Conservation (phyloP, 352 stramenopile genomes). For the Phytopythium chamaehyphon region DNA sequence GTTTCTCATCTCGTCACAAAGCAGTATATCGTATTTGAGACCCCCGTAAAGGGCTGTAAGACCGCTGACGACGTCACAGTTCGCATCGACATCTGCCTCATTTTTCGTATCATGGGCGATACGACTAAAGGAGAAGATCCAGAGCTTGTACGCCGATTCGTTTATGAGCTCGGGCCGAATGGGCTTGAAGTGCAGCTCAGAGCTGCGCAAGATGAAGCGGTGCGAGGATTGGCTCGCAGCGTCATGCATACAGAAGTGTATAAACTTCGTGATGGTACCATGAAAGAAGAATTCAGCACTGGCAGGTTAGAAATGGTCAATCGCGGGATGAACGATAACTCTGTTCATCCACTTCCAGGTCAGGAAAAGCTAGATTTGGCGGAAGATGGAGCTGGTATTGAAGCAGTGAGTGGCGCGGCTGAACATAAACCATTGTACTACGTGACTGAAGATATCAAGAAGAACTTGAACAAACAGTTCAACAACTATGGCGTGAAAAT, state of each 20-base stretch:
- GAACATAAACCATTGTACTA: conserved; percentile 25
- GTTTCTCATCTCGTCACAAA: conserved; percentile 87
- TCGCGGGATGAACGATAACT: conserved; percentile 6
- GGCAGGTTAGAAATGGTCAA: conserved; percentile 24
- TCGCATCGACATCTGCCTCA: conserved; percentile 83
- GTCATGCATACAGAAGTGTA: conserved; percentile 89
- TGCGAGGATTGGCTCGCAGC: conserved; percentile 74
- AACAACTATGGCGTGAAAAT: conserved; percentile 74
- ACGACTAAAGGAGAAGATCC: conserved; percentile 78
- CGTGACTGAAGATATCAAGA: conserved; percentile 69
- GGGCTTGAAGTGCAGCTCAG: conserved; percentile 83
- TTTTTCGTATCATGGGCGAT: conserved; percentile 89
- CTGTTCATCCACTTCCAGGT: not conserved
- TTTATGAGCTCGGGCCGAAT: conserved; percentile 83
- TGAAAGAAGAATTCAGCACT: conserved; percentile 62
- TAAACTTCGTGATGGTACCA: conserved; percentile 66
- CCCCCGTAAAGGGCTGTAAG: conserved; percentile 86
- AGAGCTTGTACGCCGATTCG: conserved; percentile 79
- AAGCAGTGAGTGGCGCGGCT: conserved; percentile 3
- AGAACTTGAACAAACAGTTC: conserved; percentile 71
- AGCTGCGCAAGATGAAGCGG: conserved; percentile 78
- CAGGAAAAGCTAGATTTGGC: not conserved
- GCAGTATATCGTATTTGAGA: conserved; percentile 87
- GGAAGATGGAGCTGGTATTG: not conserved
- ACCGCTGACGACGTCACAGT: conserved; percentile 87